Percentiles rank a stretch among this genome's conserved stretches.
Evolutionary conservation across 257 asterid species (phyloP).

Genomic region (Ehretia macrophylla): DNA sequence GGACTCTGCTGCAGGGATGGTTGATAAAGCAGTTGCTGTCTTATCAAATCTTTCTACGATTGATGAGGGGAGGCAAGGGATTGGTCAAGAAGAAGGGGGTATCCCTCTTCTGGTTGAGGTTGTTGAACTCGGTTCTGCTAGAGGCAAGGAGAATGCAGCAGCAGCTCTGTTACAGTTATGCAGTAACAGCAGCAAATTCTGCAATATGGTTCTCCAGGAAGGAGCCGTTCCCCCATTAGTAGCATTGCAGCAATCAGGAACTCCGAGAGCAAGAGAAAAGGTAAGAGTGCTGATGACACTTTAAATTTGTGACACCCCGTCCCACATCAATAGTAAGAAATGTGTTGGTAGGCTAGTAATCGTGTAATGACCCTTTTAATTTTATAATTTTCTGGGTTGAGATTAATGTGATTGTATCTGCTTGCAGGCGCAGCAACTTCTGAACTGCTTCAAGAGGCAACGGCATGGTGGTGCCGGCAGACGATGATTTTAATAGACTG

Average conservation of each 20-base stretch:
- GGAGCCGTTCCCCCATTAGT: slow-evolving; percentile 89
- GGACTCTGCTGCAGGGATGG: slow-evolving; percentile 94
- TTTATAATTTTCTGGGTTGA: not conserved
- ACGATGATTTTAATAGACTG: slow-evolving; percentile 33
- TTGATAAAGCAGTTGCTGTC: slow-evolving; percentile 86
- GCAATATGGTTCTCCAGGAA: slow-evolving; percentile 70
- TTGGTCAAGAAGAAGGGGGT: slow-evolving; percentile 72
- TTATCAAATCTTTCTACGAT: slow-evolving; percentile 74
- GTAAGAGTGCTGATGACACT: slow-evolving; percentile 23
- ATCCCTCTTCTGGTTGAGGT: slow-evolving; percentile 82
- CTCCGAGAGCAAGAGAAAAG: slow-evolving; percentile 84
- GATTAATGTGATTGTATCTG: not conserved
- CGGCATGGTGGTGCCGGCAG: slow-evolving; percentile 68
- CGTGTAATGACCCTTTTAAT: not conserved
- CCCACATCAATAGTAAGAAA: not conserved
- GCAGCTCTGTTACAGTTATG: slow-evolving; percentile 90
- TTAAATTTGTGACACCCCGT: not conserved
- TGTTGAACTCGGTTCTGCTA: slow-evolving; percentile 77
- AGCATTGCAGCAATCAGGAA: slow-evolving; percentile 73
- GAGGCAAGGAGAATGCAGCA: slow-evolving; percentile 93
- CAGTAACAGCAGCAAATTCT: slow-evolving; percentile 57
- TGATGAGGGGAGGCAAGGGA: slow-evolving; percentile 65
- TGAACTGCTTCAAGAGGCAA: slow-evolving; percentile 68
- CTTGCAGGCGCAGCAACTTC: slow-evolving; percentile 80
- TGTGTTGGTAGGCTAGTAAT: no score